Evolutionary conservation across 2,329 filamentous ascomycete species (phyloP).

Genomic region (Scedosporium apiospermum): DNA sequence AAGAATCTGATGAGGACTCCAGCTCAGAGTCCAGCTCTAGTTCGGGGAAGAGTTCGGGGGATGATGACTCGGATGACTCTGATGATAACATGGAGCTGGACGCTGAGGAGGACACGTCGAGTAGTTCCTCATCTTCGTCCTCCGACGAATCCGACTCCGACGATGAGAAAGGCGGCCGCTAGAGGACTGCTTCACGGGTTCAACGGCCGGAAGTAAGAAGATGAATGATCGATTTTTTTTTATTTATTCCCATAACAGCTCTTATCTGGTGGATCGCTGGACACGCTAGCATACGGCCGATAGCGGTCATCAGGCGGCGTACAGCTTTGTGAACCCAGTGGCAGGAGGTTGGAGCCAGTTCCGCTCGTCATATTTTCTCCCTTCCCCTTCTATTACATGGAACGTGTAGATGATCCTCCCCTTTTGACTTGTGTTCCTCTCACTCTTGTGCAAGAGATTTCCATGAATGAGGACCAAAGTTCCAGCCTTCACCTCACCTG

Average conservation of each 20-base stretch:
- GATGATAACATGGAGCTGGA: slow-evolving; percentile 8
- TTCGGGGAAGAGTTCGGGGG: slow-evolving; percentile 9
- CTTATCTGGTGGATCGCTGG: not conserved
- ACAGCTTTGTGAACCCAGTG: slow-evolving; percentile 68
- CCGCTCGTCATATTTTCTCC: slow-evolving; percentile 64
- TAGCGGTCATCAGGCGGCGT: slow-evolving; percentile 11
- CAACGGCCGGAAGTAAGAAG: not conserved
- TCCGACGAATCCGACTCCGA: slow-evolving; percentile 2
- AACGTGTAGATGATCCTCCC: slow-evolving; percentile 96
- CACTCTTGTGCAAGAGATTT: slow-evolving; percentile 91
- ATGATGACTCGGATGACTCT: slow-evolving; percentile 22
- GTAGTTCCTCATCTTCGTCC: slow-evolving; percentile 7
- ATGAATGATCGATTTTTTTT: not conserved
- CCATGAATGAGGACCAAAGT: slow-evolving; percentile 90
- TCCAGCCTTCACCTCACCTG: slow-evolving; percentile 84
- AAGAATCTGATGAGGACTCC: slow-evolving; percentile 19
- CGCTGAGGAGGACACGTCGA: not conserved
- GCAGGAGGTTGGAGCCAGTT: slow-evolving; percentile 90
- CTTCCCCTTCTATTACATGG: slow-evolving; percentile 82
- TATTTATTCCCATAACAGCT: not conserved
- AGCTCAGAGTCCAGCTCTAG: slow-evolving; percentile 1
- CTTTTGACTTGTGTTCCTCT: slow-evolving; percentile 78
- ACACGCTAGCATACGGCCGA: not conserved
- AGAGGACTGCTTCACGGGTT: not conserved
- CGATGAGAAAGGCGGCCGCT: not conserved